A percentile compares a stretch with the other conserved stretches of the same genome.
phyloP scores from a whole-genome alignment of 306 rosid genomes.

The Vigna hirtella region DNA sequence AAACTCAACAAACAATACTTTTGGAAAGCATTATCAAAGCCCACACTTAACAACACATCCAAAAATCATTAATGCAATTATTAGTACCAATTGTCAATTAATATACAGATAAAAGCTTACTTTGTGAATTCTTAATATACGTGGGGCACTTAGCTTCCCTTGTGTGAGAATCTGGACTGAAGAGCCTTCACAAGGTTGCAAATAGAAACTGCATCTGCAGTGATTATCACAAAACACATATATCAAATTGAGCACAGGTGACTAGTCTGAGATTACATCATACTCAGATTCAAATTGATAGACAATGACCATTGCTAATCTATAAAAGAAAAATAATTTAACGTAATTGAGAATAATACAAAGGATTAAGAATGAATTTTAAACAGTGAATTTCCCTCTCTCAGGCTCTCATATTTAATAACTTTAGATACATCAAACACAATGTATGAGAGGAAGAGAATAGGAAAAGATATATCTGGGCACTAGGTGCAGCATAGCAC shows the following conservation, averaged over 20 bases:
- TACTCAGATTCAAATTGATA: slow-evolving; percentile 32
- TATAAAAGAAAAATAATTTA: slow-evolving; percentile 11
- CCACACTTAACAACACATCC: slow-evolving; percentile 7
- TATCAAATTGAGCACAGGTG: slow-evolving; percentile 21
- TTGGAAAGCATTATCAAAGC: not conserved
- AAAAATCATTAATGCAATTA: not conserved
- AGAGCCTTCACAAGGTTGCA: slow-evolving; percentile 86
- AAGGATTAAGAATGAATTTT: no score
- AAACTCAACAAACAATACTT: not conserved
- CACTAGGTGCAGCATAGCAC: no score
- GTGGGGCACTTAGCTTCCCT: slow-evolving; percentile 84
- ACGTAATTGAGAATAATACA: not conserved
- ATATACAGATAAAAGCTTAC: slow-evolving; percentile 45
- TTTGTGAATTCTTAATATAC: slow-evolving; percentile 61
- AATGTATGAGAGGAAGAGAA: no score
- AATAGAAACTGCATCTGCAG: slow-evolving; percentile 88
- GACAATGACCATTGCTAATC: slow-evolving; percentile 20
- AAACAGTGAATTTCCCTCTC: no score
- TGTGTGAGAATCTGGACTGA: slow-evolving; percentile 36
- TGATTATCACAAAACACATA: slow-evolving; percentile 20
- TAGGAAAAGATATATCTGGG: no score
- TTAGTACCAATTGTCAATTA: not conserved
- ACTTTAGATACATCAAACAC: no score
- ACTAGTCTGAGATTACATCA: slow-evolving; percentile 27
- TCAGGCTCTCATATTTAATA: no score